Percentiles rank a stretch among this genome's conserved stretches.
phyloP scores from a whole-genome alignment of 2,329 filamentous ascomycete species.

The Clarireedia monteithiana region DNA sequence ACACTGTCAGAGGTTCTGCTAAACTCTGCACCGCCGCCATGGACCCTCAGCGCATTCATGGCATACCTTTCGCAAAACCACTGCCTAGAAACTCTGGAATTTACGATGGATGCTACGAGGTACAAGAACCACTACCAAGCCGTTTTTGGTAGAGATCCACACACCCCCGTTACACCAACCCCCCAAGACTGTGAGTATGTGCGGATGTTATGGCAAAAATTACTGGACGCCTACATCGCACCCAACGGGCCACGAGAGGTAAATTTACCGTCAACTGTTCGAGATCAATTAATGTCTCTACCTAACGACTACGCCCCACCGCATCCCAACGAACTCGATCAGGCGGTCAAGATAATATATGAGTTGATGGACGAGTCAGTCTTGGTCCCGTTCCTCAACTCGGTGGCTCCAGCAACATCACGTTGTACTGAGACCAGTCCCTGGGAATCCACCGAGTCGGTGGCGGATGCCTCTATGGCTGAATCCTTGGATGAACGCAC shows the following conservation, averaged over 20 bases:
- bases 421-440: conserved; percentile 23
- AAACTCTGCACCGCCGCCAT: conserved; percentile 79
- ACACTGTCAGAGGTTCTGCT: conserved; percentile 81
- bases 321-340: conserved; percentile 66
- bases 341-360: conserved; percentile 80
- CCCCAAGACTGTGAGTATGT: conserved; percentile 45
- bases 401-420: conserved; percentile 19
- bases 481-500: conserved; percentile 25
- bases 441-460: conserved; percentile 27
- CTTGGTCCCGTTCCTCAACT: conserved; percentile 81
- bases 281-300: conserved; percentile 67
- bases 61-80: conserved; percentile 95
- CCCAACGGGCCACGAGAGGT: conserved; percentile 81
- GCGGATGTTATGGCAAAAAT: conserved; percentile 74
- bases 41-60: conserved; percentile 89
- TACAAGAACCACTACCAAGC: conserved; percentile 51
- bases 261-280: conserved; percentile 80
- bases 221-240: conserved; percentile 84
- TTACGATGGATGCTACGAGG: conserved; percentile 86
- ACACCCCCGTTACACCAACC: conserved; percentile 28
- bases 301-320: conserved; percentile 56
- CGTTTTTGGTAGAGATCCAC: conserved; percentile 36
- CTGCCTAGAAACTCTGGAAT: conserved; percentile 92
- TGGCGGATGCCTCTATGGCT: conserved; percentile 23
- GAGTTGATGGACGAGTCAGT: conserved; percentile 98